Evolutionary conservation across 2,329 filamentous ascomycete genomes (phyloP).

Genomic region (Fusarium coffeatum): DNA sequence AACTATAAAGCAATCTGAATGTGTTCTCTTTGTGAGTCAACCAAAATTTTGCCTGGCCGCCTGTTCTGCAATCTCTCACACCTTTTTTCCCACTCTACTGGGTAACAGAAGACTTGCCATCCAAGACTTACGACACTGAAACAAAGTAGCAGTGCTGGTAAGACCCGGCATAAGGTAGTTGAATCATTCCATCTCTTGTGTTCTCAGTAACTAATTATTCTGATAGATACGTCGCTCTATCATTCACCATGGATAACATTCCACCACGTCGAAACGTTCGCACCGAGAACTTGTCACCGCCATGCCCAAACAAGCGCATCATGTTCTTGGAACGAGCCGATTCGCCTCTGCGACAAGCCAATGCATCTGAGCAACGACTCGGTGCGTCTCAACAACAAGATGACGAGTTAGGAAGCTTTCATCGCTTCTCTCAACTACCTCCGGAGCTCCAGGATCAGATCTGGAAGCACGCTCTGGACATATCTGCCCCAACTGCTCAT

Average conservation of each 20-base stretch:
- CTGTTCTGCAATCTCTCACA: no score
- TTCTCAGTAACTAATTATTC: background rate
- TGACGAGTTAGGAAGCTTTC: background rate
- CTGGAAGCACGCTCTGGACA: background rate
- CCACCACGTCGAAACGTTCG: background rate
- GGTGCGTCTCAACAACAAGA: background rate
- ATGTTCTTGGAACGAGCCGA: background rate
- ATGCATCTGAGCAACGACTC: background rate
- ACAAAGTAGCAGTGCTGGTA: background rate
- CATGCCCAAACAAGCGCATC: background rate
- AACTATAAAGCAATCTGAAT: background rate
- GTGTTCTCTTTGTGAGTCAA: background rate
- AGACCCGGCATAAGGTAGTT: background rate
- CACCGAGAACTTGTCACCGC: background rate
- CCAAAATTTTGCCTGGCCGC: background rate
- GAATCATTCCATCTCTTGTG: background rate
- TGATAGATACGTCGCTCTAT: background rate
- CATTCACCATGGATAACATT: background rate
- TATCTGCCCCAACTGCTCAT: background rate
- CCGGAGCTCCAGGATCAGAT: slow-evolving; percentile 7
- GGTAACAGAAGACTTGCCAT: background rate
- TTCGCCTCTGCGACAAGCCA: background rate
- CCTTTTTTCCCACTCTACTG: background rate
- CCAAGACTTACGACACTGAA: background rate
- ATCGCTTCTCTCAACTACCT: background rate